Base-by-base conservation (phyloP, 2,329 filamentous ascomycete genomes). In the Plenodomus tracheiphilus region DNA sequence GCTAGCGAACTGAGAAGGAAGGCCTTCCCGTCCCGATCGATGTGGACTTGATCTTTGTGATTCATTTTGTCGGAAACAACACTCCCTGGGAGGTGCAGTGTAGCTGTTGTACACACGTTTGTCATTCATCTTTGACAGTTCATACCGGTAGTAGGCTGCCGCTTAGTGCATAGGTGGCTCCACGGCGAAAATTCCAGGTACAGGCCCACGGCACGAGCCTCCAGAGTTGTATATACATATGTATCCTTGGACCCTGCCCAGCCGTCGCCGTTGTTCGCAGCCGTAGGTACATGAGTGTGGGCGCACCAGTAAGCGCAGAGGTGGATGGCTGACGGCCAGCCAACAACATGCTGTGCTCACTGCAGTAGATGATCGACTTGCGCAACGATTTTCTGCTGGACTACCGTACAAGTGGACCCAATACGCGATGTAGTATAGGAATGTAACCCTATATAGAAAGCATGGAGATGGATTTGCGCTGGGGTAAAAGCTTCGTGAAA, bases 371-470 rank as follows among this genome's bases (percentile, higher is more conserved):
- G 28, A 32, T 32, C 4, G 28, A 32, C 28, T 32, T 32, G 28
- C 28, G 22, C 11, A 15, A 15, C 28, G 6, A 32, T 32, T 32
- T 11, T 32, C 13, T 10, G 28, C 4, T 32, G 28, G 8, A 32
- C 15, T 32, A n/a, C n/a, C n/a, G n/a, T n/a, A 32, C 28, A 32
- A 11, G 28, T 15, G 13, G 28, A 15, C 6, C 28, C 28, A 32
- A 32, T 32, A 15, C 28, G 28, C 13, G 6, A 15, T 32, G 11
- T 32, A 15, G 13, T 32, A 11, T 32, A 25, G 5, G 28, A 32
- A 50, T 46, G 47, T 32, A 46, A 46, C 47, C 19, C 39, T 43
- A 34, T 38, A 15, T 13, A 38, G 42, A 38, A 41, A 38, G 38
- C 34, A 7, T 39, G 39, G 42, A 32, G 35, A 46, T 16, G 7